phyloP scores from a whole-genome alignment of 352 stramenopile species.

The Thalassiosira livingstoniorum region DNA sequence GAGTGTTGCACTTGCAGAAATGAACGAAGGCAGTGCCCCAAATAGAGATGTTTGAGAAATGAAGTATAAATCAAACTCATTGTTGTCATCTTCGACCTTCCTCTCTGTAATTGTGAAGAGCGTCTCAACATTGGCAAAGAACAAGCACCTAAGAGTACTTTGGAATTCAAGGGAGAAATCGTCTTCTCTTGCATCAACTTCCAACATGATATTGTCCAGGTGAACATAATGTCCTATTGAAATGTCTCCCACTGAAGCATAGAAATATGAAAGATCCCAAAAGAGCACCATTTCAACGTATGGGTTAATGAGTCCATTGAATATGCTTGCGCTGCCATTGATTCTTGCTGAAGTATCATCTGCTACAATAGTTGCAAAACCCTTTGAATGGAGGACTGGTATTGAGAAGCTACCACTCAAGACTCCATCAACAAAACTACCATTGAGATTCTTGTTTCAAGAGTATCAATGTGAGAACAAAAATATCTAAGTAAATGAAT shows the following conservation, averaged over 20 bases:
- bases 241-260: not conserved
- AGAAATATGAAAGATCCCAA: slow-evolving; percentile 1
- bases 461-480: no score
- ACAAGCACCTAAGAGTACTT: not conserved
- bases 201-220: no score
- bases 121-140: not conserved
- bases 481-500: no score
- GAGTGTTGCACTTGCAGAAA: no score
- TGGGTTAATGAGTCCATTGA: not conserved
- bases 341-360: not conserved
- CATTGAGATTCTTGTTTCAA: not conserved
- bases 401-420: not conserved
- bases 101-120: not conserved
- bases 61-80: not conserved
- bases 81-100: not conserved
- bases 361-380: not conserved
- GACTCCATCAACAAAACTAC: not conserved
- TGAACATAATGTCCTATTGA: not conserved
- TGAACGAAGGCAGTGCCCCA: not conserved
- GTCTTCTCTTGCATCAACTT: no score
- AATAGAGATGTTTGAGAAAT: not conserved
- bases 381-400: not conserved
- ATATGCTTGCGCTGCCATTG: not conserved
- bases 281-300: not conserved
- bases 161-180: no score